Evolutionary conservation across 345 rosid genomes (phyloP).

Genomic region (Brassica nigra): DNA sequence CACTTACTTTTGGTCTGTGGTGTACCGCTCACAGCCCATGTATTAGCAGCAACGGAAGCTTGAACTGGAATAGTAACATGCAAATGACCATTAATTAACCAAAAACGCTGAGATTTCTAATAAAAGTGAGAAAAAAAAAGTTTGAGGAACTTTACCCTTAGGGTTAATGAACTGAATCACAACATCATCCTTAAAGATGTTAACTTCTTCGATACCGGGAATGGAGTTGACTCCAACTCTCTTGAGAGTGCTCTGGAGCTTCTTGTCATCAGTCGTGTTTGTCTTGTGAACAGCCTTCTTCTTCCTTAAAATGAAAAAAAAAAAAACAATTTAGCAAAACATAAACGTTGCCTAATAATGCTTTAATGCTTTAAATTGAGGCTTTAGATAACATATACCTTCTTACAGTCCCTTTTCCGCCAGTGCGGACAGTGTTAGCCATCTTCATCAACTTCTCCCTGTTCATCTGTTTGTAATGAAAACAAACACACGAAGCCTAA

Average conservation of each 20-base stretch:
- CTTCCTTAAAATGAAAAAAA: slow-evolving; percentile 48
- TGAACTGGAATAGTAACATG: slow-evolving; percentile 60
- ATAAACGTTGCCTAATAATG: neutral
- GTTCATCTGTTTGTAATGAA: slow-evolving; percentile 59
- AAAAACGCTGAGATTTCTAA: neutral
- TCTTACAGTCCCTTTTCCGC: slow-evolving; percentile 95
- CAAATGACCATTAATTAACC: neutral
- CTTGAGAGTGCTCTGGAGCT: slow-evolving; percentile 93
- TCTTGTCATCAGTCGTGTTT: slow-evolving; percentile 89
- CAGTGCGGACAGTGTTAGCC: slow-evolving; percentile 97
- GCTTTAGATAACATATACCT: slow-evolving; percentile 43
- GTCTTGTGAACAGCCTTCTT: slow-evolving; percentile 99
- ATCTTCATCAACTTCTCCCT: slow-evolving; percentile 88
- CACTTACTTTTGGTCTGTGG: slow-evolving; percentile 89
- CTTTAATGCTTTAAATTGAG: neutral
- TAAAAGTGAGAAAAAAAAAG: neutral
- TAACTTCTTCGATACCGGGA: slow-evolving; percentile 96
- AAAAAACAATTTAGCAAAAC: too few species aligned
- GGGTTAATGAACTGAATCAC: slow-evolving; percentile 90
- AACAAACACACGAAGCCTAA: neutral
- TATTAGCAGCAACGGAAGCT: slow-evolving; percentile 89
- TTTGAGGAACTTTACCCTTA: slow-evolving; percentile 55
- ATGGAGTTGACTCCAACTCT: slow-evolving; percentile 92
- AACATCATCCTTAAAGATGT: slow-evolving; percentile 92
- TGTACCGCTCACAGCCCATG: slow-evolving; percentile 96